Percentiles rank a stretch among this genome's conserved stretches.
These are phyloP conservation scores for Colletotrichum tabaci DNA, from an alignment of 2,329 filamentous ascomycete genomes.

Conservation along the genomic window DNA sequence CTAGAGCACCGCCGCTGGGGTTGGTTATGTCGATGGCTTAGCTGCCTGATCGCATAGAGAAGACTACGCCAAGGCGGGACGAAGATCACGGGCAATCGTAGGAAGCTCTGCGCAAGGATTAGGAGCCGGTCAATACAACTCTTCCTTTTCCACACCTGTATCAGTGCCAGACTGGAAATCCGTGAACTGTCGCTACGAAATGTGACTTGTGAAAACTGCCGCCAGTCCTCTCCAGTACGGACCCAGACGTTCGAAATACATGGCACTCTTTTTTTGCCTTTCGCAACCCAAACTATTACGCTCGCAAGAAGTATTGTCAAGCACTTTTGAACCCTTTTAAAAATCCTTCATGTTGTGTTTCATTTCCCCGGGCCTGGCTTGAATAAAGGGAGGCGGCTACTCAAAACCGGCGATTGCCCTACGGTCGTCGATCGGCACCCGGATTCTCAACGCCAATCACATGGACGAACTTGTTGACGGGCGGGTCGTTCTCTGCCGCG, in stretches of 20 bases:
- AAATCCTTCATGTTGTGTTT: no score
- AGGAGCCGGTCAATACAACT: constrained; percentile 36
- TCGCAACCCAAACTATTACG: no score
- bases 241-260: neutral
- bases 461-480: no score
- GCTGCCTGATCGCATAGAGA: constrained; percentile 17
- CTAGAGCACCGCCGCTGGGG: constrained; percentile 24
- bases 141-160: constrained; percentile 23
- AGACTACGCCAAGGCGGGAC: constrained; percentile 2
- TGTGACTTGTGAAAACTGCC: no score
- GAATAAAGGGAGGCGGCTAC: no score
- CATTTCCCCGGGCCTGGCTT: no score
- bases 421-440: no score
- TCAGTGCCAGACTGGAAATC: neutral
- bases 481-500: constrained; percentile 41
- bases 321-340: no score
- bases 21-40: constrained; percentile 27
- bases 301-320: no score
- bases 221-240: neutral
- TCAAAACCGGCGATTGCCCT: no score
- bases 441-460: no score
- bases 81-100: constrained; percentile 30
- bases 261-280: no score
- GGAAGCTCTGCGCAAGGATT: constrained; percentile 39
- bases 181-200: neutral